Conservation (phyloP, 257 asterid species). For the Solanum rostratum region DNA sequence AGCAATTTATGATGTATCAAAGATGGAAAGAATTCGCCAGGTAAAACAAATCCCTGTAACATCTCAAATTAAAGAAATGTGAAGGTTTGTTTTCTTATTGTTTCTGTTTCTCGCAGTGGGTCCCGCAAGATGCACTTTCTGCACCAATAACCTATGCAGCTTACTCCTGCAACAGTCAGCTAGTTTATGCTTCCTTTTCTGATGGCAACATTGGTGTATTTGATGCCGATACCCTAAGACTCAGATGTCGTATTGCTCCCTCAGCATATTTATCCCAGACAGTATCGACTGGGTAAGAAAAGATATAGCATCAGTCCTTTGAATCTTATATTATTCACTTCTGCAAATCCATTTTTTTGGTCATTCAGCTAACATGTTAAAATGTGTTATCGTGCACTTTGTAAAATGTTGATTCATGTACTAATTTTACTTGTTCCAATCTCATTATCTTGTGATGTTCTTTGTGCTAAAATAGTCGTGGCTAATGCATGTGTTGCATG, state of each 20-base stretch:
- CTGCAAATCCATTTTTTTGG: neutral
- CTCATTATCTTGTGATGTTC: neutral
- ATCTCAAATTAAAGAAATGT: neutral
- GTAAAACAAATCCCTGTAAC: slow-evolving; percentile 17
- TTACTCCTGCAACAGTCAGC: slow-evolving; percentile 88
- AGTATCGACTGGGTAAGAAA: slow-evolving; percentile 60
- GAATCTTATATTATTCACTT: neutral
- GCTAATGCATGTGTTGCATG: neutral
- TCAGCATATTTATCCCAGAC: slow-evolving; percentile 64
- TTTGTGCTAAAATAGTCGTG: neutral
- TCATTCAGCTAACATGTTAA: neutral
- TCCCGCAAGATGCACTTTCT: slow-evolving; percentile 83
- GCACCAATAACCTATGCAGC: slow-evolving; percentile 88
- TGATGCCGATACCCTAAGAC: slow-evolving; percentile 77
- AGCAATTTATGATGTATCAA: slow-evolving; percentile 81
- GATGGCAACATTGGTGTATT: slow-evolving; percentile 85
- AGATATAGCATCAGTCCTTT: neutral
- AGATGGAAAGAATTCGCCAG: slow-evolving; percentile 89
- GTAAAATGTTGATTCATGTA: neutral
- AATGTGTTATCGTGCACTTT: neutral
- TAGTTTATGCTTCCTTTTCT: slow-evolving; percentile 73
- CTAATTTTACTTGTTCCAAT: neutral
- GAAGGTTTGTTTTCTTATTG: slow-evolving; percentile 1
- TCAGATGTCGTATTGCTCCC: slow-evolving; percentile 83
- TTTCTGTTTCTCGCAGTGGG: slow-evolving; percentile 49